Base-by-base conservation (phyloP, 208 protist genomes). In the Naegleria gruberi region DNA sequence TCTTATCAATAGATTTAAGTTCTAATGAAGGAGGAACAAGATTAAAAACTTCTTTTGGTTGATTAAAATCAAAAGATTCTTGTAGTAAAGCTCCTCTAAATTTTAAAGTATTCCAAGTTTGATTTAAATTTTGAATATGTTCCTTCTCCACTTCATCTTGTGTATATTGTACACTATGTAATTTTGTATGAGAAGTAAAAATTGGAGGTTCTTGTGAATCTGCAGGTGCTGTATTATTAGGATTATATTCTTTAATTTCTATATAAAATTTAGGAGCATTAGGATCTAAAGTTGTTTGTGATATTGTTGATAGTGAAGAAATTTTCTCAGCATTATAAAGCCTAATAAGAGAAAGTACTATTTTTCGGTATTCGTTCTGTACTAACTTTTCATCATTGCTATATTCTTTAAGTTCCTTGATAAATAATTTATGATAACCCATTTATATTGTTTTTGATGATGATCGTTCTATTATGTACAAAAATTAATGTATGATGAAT, bases 191-290 rank as follows among this genome's bases (percentile, higher is more conserved):
- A n/a, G 51, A 65, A 65, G 51, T 65, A 65, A 10, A 3, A 30
- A 23, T 65, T 30, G 4, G 30, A 19, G 30, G 19, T 65, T 10
- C 51, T 65, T 10, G 51, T 30, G 51, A 30, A 30, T 65, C 51
- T 30, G 51, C 19, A 30, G 51, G 15, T 30, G 51, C 15, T 65
- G 51, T 65, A 3, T 7, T 77, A 77, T 77, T 77, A 2, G 65
- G 65, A 77, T 77, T 77, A 77, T 77, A 77, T 37, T 77, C 65
- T 37, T 77, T 77, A 77, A 77, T 77, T 77, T 77, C 65, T 37
- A 77, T 77, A 77, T 37, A 26, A 30, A 12, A 77, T 4, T 23
- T 23, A 30, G 51, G 30, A 65, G 30, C 51, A 65, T 65, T 65
- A 30, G 15, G 51, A 65, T 30, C 30, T 30, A 30, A 10, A 65